phyloP scores from a whole-genome alignment of 78 protist species.

The Anaeramoeba flamelloides region DNA sequence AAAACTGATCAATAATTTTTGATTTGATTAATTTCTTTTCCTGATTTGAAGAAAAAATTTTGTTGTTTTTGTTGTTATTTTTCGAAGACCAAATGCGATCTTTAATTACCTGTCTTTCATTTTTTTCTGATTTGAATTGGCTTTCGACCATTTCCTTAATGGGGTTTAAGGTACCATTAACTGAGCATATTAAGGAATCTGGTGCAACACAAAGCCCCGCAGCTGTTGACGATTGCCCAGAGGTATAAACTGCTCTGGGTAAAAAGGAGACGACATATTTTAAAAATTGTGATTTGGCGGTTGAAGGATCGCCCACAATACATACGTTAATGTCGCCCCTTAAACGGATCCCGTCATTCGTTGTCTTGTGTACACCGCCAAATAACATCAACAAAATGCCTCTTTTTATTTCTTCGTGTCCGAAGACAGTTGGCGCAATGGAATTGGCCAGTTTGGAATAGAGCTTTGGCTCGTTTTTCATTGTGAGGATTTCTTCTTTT shows the following conservation, averaged over 20 bases:
- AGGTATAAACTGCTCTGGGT: slow-evolving; percentile 93
- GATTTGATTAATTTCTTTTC: no score
- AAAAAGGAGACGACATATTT: slow-evolving; percentile 69
- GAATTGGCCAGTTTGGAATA: slow-evolving; percentile 27
- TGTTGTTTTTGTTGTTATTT: no score
- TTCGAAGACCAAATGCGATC: no score
- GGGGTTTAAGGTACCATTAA: no score
- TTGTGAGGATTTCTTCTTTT: slow-evolving; percentile 33
- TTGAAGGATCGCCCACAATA: slow-evolving; percentile 93
- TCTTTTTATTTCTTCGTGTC: slow-evolving; percentile 75
- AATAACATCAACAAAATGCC: slow-evolving; percentile 84
- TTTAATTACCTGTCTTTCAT: no score
- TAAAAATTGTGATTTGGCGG: slow-evolving; percentile 89
- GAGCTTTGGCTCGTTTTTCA: slow-evolving; percentile 33
- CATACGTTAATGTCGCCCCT: slow-evolving; percentile 97
- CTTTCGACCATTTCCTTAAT: no score
- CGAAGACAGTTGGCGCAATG: slow-evolving; percentile 68
- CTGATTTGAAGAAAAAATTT: no score
- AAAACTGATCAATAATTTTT: no score
- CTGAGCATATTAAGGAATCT: no score
- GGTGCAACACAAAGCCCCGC: no score
- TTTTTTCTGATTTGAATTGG: no score
- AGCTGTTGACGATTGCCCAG: slow-evolving; percentile 83
- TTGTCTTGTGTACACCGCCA: slow-evolving; percentile 91
- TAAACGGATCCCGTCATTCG: slow-evolving; percentile 55